phyloP scores from a whole-genome alignment of 108 stramenopile species.

The Phaeodactylum tricornutum region DNA sequence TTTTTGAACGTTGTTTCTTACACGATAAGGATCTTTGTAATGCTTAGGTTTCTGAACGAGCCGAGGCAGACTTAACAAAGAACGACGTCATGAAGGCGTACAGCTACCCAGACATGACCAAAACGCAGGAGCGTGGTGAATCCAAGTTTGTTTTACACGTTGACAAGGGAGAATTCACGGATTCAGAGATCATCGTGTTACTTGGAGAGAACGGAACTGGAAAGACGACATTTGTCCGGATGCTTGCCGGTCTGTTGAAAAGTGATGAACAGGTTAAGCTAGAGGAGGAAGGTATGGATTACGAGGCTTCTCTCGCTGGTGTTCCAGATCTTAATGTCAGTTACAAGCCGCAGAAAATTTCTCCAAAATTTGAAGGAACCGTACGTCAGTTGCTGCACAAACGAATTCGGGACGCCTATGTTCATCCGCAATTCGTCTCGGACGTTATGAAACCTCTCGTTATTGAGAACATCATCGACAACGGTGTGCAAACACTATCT shows the following conservation, averaged over 20 bases:
- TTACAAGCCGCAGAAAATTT: conserved; percentile 99
- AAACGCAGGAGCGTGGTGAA: conserved; percentile 80
- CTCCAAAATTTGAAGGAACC: conserved; percentile 93
- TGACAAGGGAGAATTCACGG: conserved; percentile 88
- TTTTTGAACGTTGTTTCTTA: not conserved
- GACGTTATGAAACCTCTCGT: conserved; percentile 96
- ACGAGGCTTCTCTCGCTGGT: conserved; percentile 79
- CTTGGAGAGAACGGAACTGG: conserved; percentile 97
- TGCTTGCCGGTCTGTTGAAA: conserved; percentile 96
- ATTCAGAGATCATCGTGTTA: conserved; percentile 96
- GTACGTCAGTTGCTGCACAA: conserved; percentile 96
- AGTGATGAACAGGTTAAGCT: conserved; percentile 82
- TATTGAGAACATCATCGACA: conserved; percentile 93
- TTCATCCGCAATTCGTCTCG: conserved; percentile 95
- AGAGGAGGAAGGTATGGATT: conserved; percentile 67
- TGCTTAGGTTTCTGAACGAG: conserved; percentile 59
- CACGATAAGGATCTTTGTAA: not conserved
- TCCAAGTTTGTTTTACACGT: conserved; percentile 92
- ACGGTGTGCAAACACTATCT: conserved; percentile 94
- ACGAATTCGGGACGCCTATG: conserved; percentile 88
- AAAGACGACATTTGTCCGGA: conserved; percentile 89
- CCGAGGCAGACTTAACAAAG: conserved; percentile 56
- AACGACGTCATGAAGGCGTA: conserved; percentile 72
- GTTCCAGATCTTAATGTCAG: conserved; percentile 92
- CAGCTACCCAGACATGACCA: conserved; percentile 94